These are phyloP conservation scores for Spinacia oleracea DNA, from an alignment of 179 eudicot genomes.

Conservation along the genomic window DNA sequence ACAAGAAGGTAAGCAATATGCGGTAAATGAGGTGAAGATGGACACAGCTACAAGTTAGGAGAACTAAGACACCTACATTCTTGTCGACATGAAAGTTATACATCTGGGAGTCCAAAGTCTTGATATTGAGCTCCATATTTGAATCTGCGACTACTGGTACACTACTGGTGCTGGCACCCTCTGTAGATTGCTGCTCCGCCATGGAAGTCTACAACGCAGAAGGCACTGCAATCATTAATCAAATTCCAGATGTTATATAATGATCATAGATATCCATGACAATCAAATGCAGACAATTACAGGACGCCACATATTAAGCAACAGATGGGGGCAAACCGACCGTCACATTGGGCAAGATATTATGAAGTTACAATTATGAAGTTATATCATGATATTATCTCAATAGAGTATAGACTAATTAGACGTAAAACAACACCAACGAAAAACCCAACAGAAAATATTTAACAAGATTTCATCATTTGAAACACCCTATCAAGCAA, in stretches of 20 bases:
- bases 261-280: neutral
- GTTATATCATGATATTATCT: too few relatives aligned
- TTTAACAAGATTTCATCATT: too few relatives aligned
- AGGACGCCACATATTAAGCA: too few relatives aligned
- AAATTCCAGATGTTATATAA: neutral
- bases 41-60: neutral
- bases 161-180: conserved; percentile 56
- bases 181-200: conserved; percentile 50
- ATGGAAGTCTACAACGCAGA: conserved; percentile 28
- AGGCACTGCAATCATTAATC: neutral
- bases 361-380: too few relatives aligned
- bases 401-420: too few relatives aligned
- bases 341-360: too few relatives aligned
- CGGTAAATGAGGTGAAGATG: neutral
- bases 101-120: conserved; percentile 84
- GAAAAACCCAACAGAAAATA: too few relatives aligned
- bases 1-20: neutral
- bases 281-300: neutral
- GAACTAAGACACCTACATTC: conserved; percentile 45
- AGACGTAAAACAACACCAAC: too few relatives aligned
- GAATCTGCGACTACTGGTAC: conserved; percentile 54
- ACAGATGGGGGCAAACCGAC: too few relatives aligned
- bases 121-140: conserved; percentile 72
- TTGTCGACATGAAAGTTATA: conserved; percentile 66
- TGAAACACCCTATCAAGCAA: too few relatives aligned